Conservation (phyloP, 208 protist species). For the Vickermania ingenoplastis region DNA sequence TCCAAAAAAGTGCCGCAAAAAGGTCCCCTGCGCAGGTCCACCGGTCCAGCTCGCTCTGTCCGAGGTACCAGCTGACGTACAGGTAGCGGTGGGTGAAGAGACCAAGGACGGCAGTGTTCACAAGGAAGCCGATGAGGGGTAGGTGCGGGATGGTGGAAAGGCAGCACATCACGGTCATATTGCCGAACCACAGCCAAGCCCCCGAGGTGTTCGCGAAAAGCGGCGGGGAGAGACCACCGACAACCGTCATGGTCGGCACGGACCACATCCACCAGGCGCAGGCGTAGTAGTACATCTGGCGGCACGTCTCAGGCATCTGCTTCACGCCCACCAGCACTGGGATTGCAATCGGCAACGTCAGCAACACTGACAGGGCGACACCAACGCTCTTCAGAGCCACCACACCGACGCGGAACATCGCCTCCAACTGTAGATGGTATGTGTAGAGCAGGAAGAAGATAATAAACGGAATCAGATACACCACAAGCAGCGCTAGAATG, state of each 20-base stretch:
- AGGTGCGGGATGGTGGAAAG: conserved; percentile 60
- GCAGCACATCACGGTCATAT: conserved; percentile 55
- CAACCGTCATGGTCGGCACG: conserved; percentile 61
- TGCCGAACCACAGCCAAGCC: conserved; percentile 34
- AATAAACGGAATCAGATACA: conserved; percentile 14
- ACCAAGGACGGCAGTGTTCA: conserved; percentile 31
- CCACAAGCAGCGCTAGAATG: conserved; percentile 13
- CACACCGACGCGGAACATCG: conserved; percentile 1
- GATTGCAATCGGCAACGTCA: conserved; percentile 39
- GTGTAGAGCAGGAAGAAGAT: conserved; percentile 13
- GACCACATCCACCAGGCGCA: conserved; percentile 56
- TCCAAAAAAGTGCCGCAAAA: conserved; percentile 37
- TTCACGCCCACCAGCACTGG: conserved; percentile 17
- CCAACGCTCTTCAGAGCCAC: conserved; percentile 14
- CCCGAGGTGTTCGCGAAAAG: conserved; percentile 49
- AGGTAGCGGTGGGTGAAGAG: conserved; percentile 55
- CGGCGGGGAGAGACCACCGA: conserved; percentile 26
- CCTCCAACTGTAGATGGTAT: conserved; percentile 23
- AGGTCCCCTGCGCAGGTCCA: conserved; percentile 33
- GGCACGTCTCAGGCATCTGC: conserved; percentile 5
- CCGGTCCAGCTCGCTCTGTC: conserved; percentile 19
- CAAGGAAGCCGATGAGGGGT: conserved; percentile 29
- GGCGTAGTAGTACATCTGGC: conserved; percentile 33
- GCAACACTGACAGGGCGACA: conserved; percentile 21
- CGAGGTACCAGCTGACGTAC: conserved; percentile 34